Evolutionary conservation across 805 yeast species (phyloP), one percentile per base, ranked within the genome.

Genomic region (Cyberlindnera meyerae): DNA sequence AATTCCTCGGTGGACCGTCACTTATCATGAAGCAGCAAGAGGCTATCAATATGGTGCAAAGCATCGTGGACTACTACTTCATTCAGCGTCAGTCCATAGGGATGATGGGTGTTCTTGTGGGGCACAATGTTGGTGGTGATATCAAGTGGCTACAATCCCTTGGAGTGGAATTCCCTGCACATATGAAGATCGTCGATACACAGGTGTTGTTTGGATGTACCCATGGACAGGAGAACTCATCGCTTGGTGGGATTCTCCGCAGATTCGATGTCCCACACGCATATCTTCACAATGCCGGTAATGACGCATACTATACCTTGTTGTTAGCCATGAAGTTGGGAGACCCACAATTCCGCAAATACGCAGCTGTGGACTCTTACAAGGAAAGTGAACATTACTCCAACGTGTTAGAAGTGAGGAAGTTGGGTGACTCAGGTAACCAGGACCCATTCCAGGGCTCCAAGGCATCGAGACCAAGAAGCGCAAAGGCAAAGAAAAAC

Each of bases 211-310:
- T 69, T 62, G 49, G 52, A 3, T 29, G 56, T 3, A 57, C 70
- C 4, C 66, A 63, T 40, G 71, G 77, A 2, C 24, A 36, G 4
- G 49, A 48, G 8, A 50, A 60, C 24, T 72, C 73, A 6, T 60
- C 67, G 4, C 52, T 81, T 29, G 65, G 73, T 12, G 69, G 66
- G 15, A 54, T 73, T 0, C 58, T 79, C 13, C 55, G 71, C 27
- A 51, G 65, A 32, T 57, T 75, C 33, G 60, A 62, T 18, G 65
- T 81, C 6, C 82, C 84, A 1, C 77, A 75, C 49, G 69, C 77
- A 1, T 68, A 64, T 44, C 58, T 81, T 31, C 88, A 81, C 53
- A 81, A 81, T 52, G 88, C 83, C 2, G 84, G 79, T 3, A 81
- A 81, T 49, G 89, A 81, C 54, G 75, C 85, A 6, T 75, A 77